Conservation (phyloP, 169 alveolate genomes). For the Plasmodium relictum region DNA sequence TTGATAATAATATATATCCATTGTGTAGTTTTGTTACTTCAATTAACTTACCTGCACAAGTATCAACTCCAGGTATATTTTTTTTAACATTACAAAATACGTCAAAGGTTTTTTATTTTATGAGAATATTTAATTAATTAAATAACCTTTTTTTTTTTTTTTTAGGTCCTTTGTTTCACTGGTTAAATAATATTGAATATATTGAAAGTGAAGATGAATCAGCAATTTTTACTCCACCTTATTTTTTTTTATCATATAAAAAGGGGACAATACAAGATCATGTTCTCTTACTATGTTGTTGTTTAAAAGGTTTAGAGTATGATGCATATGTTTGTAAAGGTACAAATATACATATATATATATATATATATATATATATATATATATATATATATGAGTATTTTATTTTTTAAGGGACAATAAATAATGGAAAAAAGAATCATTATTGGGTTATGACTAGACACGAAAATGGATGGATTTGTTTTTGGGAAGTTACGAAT, state of each 20-base stretch:
- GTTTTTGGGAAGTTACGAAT: conserved; percentile 86
- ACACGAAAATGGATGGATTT: conserved; percentile 82
- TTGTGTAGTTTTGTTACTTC: conserved; percentile 71
- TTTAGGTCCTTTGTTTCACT: conserved; percentile 80
- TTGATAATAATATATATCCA: conserved; percentile 61
- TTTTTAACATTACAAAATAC: too few species aligned
- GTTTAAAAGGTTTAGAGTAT: conserved; percentile 81
- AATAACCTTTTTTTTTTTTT: background rate
- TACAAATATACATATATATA: background rate
- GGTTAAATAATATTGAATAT: conserved; percentile 83
- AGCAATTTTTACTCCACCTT: conserved; percentile 79
- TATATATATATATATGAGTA: background rate
- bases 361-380: background rate
- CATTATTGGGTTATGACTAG: conserved; percentile 86
- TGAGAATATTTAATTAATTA: background rate
- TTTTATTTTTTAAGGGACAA: conserved; percentile 60
- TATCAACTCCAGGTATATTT: conserved; percentile 69
- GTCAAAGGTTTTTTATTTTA: background rate
- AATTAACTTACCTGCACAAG: conserved; percentile 76
- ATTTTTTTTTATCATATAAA: conserved; percentile 80
- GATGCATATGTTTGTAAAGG: conserved; percentile 86
- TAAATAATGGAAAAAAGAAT: conserved; percentile 80
- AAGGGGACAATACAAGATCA: conserved; percentile 84
- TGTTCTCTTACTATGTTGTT: conserved; percentile 80
- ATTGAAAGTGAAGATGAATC: conserved; percentile 78